These are phyloP conservation scores for Psidium guajava DNA, from an alignment of 345 rosid genomes.

Conservation along the genomic window DNA sequence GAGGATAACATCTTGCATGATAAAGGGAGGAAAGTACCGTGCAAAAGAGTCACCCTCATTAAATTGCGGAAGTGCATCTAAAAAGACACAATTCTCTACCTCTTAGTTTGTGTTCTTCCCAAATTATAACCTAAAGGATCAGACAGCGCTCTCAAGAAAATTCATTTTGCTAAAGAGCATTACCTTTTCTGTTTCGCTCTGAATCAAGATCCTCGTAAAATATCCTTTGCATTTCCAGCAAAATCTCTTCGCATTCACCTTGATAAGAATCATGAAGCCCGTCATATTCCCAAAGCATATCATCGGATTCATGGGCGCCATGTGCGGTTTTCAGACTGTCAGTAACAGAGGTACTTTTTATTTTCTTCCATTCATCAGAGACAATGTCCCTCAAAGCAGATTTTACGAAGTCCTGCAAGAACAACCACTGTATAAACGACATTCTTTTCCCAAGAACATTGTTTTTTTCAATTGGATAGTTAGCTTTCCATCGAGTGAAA, in stretches of 20 bases:
- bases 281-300: conserved; percentile 77
- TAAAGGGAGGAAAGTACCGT: background rate
- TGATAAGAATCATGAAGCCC: conserved; percentile 51
- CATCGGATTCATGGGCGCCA: conserved; percentile 13
- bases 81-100: background rate
- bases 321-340: conserved; percentile 3
- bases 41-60: background rate
- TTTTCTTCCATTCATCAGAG: conserved; percentile 54
- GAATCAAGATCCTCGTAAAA: conserved; percentile 60
- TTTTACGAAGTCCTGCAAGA: conserved; percentile 41
- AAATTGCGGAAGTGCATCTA: background rate
- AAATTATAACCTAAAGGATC: background rate
- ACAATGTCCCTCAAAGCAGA: conserved; percentile 62
- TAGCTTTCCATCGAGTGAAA: background rate
- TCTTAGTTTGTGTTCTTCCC: background rate
- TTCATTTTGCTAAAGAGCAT: background rate
- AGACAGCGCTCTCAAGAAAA: background rate
- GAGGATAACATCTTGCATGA: background rate
- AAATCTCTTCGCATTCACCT: conserved; percentile 75
- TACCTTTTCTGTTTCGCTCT: conserved; percentile 30
- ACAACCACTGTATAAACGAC: background rate
- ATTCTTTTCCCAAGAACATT: background rate
- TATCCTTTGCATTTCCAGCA: conserved; percentile 81
- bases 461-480: background rate
- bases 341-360: conserved; percentile 29